These are phyloP conservation scores for Schoenoplectus triqueter DNA, from an alignment of 202 grass and related monocot species.

Conservation along the genomic window DNA sequence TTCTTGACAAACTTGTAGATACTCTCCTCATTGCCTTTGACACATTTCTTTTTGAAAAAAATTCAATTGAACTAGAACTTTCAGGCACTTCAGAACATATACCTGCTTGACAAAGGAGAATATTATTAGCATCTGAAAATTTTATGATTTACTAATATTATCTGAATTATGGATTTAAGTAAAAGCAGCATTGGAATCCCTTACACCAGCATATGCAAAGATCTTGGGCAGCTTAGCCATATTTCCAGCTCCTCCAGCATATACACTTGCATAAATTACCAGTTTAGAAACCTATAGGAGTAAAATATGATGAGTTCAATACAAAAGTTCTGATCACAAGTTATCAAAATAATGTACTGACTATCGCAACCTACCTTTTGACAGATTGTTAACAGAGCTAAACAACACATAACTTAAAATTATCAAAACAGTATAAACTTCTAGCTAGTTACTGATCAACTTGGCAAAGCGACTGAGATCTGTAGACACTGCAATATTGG, in stretches of 20 bases:
- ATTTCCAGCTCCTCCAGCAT: slow-evolving; percentile 66
- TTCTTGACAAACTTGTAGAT: slow-evolving; percentile 71
- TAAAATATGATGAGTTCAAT: slow-evolving; percentile 32
- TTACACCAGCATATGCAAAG: slow-evolving; percentile 79
- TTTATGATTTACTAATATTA: background rate
- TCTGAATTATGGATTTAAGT: background rate
- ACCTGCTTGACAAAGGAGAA: slow-evolving; percentile 44
- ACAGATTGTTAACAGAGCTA: background rate
- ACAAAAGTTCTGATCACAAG: slow-evolving; percentile 5
- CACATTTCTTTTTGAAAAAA: background rate
- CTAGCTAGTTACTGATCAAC: slow-evolving; percentile 38
- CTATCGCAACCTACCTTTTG: background rate
- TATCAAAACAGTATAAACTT: slow-evolving; percentile 19
- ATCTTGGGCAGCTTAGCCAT: slow-evolving; percentile 72
- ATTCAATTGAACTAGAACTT: background rate
- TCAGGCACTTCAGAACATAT: slow-evolving; percentile 63
- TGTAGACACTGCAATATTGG: slow-evolving; percentile 45
- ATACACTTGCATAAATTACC: slow-evolving; percentile 87
- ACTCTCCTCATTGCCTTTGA: slow-evolving; percentile 37
- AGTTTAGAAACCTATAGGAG: slow-evolving; percentile 71
- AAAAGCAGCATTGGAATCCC: background rate
- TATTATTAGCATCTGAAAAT: background rate
- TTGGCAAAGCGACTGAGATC: slow-evolving; percentile 55
- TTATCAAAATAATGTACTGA: slow-evolving; percentile 20
- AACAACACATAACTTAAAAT: no score